Percentiles rank a stretch among this genome's conserved stretches.
These are phyloP conservation scores for Eucalyptus grandis DNA, from an alignment of 345 rosid genomes.

Conservation along the genomic window DNA sequence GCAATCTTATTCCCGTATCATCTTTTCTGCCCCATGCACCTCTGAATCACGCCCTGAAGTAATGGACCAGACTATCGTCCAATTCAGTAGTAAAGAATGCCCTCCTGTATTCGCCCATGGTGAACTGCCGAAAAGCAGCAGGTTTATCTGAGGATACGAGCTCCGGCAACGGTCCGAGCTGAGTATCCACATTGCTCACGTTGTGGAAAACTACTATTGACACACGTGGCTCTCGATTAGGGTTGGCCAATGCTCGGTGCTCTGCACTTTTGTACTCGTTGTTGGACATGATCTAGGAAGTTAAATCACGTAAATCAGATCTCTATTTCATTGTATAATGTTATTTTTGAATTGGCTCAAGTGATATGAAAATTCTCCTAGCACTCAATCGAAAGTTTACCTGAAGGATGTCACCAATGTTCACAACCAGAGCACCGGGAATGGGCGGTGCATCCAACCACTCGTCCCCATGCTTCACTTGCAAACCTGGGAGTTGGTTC, in stretches of 20 bases:
- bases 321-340: too few relatives aligned
- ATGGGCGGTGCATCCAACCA: conserved; percentile 40
- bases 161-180: conserved; percentile 28
- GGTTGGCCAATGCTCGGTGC: conserved; percentile 35
- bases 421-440: conserved; percentile 36
- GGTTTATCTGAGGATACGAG: conserved; percentile 22
- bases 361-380: background rate
- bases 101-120: conserved; percentile 1
- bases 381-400: background rate
- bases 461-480: conserved; percentile 22
- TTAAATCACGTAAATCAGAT: too few relatives aligned
- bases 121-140: conserved; percentile 12
- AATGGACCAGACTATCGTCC: conserved; percentile 22
- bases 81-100: conserved; percentile 24
- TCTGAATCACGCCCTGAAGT: conserved; percentile 7
- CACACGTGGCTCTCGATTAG: conserved; percentile 7
- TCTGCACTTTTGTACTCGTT: conserved; percentile 33
- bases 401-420: conserved; percentile 40
- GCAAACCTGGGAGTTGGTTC: conserved; percentile 31
- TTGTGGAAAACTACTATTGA: conserved; percentile 28
- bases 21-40: background rate
- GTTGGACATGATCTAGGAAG: conserved; percentile 30
- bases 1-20: background rate
- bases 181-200: background rate
- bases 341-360: background rate